Evolutionary conservation across 208 protist species (phyloP), one percentile per base, ranked within the genome.

Genomic region (Crithidia brevicula): DNA sequence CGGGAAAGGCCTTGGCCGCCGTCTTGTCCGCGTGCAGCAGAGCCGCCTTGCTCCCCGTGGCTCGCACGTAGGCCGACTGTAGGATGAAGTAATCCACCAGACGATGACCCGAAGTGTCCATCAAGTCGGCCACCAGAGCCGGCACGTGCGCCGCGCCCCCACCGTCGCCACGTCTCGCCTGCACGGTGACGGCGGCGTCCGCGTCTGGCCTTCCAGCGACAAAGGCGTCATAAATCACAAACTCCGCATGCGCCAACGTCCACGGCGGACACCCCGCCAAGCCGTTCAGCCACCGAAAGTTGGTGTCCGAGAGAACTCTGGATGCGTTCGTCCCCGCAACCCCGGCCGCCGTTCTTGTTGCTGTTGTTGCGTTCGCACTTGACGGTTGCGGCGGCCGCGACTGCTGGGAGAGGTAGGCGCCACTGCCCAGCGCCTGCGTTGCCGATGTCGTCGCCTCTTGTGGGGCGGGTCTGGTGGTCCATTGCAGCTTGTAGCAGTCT

Each of bases 161-260:
- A n/a, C n/a, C n/a, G n/a, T n/a, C n/a, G n/a, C n/a, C n/a, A n/a
- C n/a, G n/a, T n/a, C n/a, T n/a, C n/a, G n/a, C n/a, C n/a, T n/a
- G n/a, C n/a, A n/a, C n/a, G n/a, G n/a, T n/a, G n/a, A n/a, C n/a
- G n/a, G 8, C 36, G 15, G 20, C 0, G 27, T 42, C 34, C 18
- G 30, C 10, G 53, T 4, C 25, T 16, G 34, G 38, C 58, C 34
- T 40, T 10, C 58, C 22, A 1, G 25, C 4, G 11, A 45, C 31
- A 23, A 34, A 47, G 40, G 43, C 43, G 60, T 56, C 53, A 34
- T 63, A 58, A n/a, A 67, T 50, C 15, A 47, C 34, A 23, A 53
- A 54, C 45, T 53, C 15, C 15, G 34, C 52, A 34, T 75, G 69
- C 23, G 69, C 69, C 52, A 58, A 40, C 18, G 69, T 75, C 69